Evolutionary conservation across 106 monocot genomes (phyloP).

Genomic region (Acorus calamus): DNA sequence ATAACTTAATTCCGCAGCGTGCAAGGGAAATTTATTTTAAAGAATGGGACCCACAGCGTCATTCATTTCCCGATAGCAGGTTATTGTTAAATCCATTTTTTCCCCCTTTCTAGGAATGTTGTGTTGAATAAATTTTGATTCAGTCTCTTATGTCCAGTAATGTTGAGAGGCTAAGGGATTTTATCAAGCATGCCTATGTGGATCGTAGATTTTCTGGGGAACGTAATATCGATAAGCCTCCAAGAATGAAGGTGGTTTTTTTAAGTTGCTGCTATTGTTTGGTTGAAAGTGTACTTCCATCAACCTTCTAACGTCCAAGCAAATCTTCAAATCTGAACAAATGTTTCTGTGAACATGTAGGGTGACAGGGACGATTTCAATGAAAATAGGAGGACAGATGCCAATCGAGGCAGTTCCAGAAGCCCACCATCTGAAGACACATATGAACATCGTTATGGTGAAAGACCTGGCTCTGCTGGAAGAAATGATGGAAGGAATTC

Average conservation of each 20-base stretch:
- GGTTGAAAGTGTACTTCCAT: not conserved
- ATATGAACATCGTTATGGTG: conserved; percentile 15
- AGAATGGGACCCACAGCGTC: conserved; percentile 67
- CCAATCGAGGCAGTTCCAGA: conserved; percentile 7
- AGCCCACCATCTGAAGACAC: conserved; percentile 22
- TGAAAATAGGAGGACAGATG: conserved; percentile 41
- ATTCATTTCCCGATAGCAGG: conserved; percentile 90
- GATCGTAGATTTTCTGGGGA: conserved; percentile 64
- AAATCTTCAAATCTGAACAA: too few relatives aligned
- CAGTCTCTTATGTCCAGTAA: conserved; percentile 39
- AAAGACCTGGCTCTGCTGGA: conserved; percentile 18
- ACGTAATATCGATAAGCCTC: conserved; percentile 38
- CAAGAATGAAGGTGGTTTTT: conserved; percentile 41
- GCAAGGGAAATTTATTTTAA: conserved; percentile 82
- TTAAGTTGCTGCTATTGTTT: not conserved
- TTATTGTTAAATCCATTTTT: conserved; percentile 10
- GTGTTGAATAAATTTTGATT: not conserved
- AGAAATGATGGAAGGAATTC: conserved; percentile 35
- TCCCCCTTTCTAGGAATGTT: not conserved
- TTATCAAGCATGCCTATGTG: conserved; percentile 88
- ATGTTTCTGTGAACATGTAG: not conserved
- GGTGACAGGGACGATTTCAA: conserved; percentile 13
- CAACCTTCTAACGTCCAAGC: too few relatives aligned
- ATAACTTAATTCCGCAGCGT: conserved; percentile 22
- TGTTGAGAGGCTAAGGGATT: conserved; percentile 64